Base-by-base conservation (phyloP, 2,329 filamentous ascomycete species). In the Calonectria pseudoreteaudii region DNA sequence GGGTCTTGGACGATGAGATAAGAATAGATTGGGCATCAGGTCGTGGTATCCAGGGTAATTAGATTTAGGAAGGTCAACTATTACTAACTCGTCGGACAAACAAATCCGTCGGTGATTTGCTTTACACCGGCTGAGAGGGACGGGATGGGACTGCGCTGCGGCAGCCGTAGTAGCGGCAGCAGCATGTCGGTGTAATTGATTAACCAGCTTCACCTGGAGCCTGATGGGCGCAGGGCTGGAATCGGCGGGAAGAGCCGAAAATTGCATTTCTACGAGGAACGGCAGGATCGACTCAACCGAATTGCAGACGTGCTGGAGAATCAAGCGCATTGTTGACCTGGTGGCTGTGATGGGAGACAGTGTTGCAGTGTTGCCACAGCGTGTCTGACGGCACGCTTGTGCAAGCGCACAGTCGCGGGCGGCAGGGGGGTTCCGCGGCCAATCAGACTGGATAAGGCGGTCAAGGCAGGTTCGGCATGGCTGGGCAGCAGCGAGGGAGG, bases 331-430 rank as follows among this genome's bases (percentile, higher is more conserved):
- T 38, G 56, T 60, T 60, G 56, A 36, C 31, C 31, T 47, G 31
- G 56, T n/a, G 23, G 56, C 36, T 60, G 56, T 23, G 31, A 38
- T 60, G 56, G 56, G 30, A 26, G 31, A 31, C 30, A 56, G 28
- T 11, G n/a, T 36, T 11, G 56, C 30, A 56, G 28, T 11, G n/a
- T 36, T 11, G 56, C 56, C 34, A 38, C 31, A 60, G 56, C 44
- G 31, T 11, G 56, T 60, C 91, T 0, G 87, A 92, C 72, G 82
- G 74, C 87, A 93, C 79, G 82, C 34, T 28, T 64, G 60, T 64
- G 60, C 28, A 44, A 64, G 38, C 38, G 38, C 60, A 64, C 60
- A 30, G 38, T 64, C 60, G 36, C 60, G 60, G 60, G 60, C 18
- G 60, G 60, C 23, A 64, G 36, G 38, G 60, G 60, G 60, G 26